Base-by-base conservation (phyloP, 208 protist species). In the Naegleria fowleri region DNA sequence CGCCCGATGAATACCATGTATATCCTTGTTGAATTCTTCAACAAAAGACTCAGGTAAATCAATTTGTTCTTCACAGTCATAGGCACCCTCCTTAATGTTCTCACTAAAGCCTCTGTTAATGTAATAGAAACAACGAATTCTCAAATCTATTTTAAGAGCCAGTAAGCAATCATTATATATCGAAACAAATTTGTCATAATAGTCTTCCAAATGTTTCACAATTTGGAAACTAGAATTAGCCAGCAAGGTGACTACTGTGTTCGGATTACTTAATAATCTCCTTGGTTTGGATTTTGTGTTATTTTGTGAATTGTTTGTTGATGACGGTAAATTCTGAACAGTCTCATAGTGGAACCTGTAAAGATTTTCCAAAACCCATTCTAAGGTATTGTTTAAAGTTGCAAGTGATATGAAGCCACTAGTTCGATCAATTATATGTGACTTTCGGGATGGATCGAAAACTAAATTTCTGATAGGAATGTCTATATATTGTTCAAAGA, bases 361-460 rank as follows among this genome's bases (percentile, higher is more conserved):
- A 84, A 41, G 4, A 67, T 67, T 67, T 13, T 67, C 55, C 55
- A 67, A 67, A 19, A 89, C 22, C 86, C 86, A 89, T 29, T 89
- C 86, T 5, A 89, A 41, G 5, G 86, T 55, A 89, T 67, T n/a
- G 39, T 89, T 58, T 0, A 89, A 41, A 3, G 39, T 40, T 22
- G 48, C 4, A 41, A 89, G 41, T 22, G 41, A 39, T 11, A 89
- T 67, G 1, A 67, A 67, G 15, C n/a, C 22, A 39, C 11, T 40
- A 19, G n/a, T 25, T 19, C 33, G 5, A 67, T 59, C n/a, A 25
- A 86, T 51, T 2, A 86, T 33, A 4, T 22, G 39, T 6, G 19
- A 7, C 48, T 38, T 87, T n/a, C 9, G 13, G 16, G 39, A 33
- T 16, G 9, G 13, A 87, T 87, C 40, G 33, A 36, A 48, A 25